A percentile compares a stretch with the other conserved stretches of the same genome.
phyloP scores from a whole-genome alignment of 306 rosid genomes.

The Hippophae rhamnoides region DNA sequence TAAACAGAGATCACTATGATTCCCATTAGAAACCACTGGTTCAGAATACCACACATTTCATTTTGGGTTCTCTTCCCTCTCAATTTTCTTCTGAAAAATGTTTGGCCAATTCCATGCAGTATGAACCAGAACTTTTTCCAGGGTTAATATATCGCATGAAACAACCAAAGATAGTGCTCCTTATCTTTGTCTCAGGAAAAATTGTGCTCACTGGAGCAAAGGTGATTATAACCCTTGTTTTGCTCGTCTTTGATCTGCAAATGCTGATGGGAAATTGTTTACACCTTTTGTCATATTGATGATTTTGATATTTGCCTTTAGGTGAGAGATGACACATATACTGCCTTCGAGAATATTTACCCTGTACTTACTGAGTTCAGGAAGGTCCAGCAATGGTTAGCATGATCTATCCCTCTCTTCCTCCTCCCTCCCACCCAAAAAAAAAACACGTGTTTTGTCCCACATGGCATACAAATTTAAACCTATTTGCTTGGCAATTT shows the following conservation, averaged over 20 bases:
- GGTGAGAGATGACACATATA: slow-evolving; percentile 86
- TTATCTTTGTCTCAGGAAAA: slow-evolving; percentile 78
- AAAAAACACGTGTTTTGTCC: not conserved
- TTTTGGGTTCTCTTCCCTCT: too few species aligned
- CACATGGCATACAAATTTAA: too few species aligned
- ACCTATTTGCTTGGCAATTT: not conserved
- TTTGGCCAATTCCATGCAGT: slow-evolving; percentile 21
- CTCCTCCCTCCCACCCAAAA: not conserved
- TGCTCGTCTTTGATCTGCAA: not conserved
- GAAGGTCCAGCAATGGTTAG: slow-evolving; percentile 72
- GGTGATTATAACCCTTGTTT: slow-evolving; percentile 27
- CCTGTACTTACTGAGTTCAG: slow-evolving; percentile 80
- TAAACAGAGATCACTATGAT: too few species aligned
- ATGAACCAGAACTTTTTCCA: slow-evolving; percentile 86
- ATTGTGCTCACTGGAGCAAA: slow-evolving; percentile 89
- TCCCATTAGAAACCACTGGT: too few species aligned
- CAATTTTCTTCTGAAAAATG: too few species aligned
- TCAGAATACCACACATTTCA: too few species aligned
- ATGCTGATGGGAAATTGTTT: not conserved
- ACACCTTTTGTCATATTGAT: not conserved
- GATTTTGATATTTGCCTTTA: slow-evolving; percentile 7
- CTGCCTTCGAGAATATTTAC: slow-evolving; percentile 76
- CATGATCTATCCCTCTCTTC: not conserved
- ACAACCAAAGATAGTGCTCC: slow-evolving; percentile 80
- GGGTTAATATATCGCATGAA: slow-evolving; percentile 89